Base-by-base conservation (phyloP, 2,329 filamentous ascomycete genomes). In the Colletotrichum sp. region DNA sequence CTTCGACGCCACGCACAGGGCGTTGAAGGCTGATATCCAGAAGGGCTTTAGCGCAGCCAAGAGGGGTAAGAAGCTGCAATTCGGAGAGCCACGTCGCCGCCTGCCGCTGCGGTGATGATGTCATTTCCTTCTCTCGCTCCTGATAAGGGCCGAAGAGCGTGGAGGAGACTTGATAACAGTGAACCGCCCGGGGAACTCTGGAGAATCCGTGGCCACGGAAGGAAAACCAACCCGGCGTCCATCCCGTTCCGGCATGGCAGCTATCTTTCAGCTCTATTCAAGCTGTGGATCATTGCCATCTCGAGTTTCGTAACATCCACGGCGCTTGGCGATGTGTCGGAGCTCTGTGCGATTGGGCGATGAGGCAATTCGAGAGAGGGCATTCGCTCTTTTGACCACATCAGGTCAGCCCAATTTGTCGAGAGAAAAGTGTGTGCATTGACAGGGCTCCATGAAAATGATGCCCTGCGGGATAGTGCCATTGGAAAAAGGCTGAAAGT, bases 1-100 rank as follows among this genome's bases (percentile, higher is more conserved):
- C 28, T 36, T 62, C 13, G 39, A 71, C 72, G 65, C 71, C 67
- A 67, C 60, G 75, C 71, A 71, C 66, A 67, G 52, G 63, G 49
- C 72, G 15, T 66, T 59, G 72, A 62, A 39, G 39, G 71, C 49
- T 64, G 67, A 67, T 55, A 39, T 36, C 63, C 72, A 57, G 26
- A 49, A 63, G 30, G 15, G 71, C 62, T 71, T 49, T 75, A 71
- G 66, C 71, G 67, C 24, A 52, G 36, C 66, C n/a, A 21, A 34
- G 28, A 67, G 55, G 12, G 34, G 66, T 12, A 64, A 30, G 6
- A 67, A 26, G 26, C 9, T 36, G 36, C 36, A 39, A 10, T 52
- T 60, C 10, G 34, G 64, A n/a, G 18, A 68, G 70, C 73, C 64
- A 76, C 70, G 70, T 73, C 64, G 57, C 49, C 44, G 57, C 59